Conservation (phyloP, 441 rosid species). For the Populus hybrid region DNA sequence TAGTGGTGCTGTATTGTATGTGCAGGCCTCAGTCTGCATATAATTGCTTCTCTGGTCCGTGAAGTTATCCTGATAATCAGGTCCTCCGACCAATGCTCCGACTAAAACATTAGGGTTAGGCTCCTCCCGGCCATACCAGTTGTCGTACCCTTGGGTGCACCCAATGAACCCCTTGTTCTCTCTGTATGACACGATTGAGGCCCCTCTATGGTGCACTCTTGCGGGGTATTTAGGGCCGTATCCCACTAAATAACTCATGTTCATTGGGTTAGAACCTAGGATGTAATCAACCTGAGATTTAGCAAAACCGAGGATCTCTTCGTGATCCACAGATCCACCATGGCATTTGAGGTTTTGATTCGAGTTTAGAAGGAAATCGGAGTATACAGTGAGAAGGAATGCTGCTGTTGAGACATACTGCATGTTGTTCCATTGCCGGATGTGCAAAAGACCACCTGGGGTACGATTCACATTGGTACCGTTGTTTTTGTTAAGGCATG, state of each 20-base stretch:
- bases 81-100: slow-evolving; percentile 95
- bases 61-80: slow-evolving; percentile 62
- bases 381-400: slow-evolving; percentile 74
- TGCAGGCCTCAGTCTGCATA: slow-evolving; percentile 95
- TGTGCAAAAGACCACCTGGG: slow-evolving; percentile 73
- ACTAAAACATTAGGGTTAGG: slow-evolving; percentile 75
- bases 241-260: slow-evolving; percentile 87
- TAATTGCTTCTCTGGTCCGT: slow-evolving; percentile 61
- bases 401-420: slow-evolving; percentile 83
- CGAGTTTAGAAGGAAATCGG: slow-evolving; percentile 46
- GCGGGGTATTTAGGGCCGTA: slow-evolving; percentile 65
- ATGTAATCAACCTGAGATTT: slow-evolving; percentile 84
- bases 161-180: slow-evolving; percentile 86
- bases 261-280: slow-evolving; percentile 80
- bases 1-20: slow-evolving; percentile 91
- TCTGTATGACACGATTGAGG: slow-evolving; percentile 72
- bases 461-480: slow-evolving; percentile 56
- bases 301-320: slow-evolving; percentile 54
- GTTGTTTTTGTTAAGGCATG: slow-evolving; percentile 68
- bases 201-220: slow-evolving; percentile 87
- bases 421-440: slow-evolving; percentile 98
- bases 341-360: slow-evolving; percentile 44
- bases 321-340: slow-evolving; percentile 37
- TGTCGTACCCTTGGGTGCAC: slow-evolving; percentile 90
- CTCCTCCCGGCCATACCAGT: slow-evolving; percentile 64